Evolutionary conservation across 306 rosid species (phyloP).

Genomic region (Spatholobus suberectus): DNA sequence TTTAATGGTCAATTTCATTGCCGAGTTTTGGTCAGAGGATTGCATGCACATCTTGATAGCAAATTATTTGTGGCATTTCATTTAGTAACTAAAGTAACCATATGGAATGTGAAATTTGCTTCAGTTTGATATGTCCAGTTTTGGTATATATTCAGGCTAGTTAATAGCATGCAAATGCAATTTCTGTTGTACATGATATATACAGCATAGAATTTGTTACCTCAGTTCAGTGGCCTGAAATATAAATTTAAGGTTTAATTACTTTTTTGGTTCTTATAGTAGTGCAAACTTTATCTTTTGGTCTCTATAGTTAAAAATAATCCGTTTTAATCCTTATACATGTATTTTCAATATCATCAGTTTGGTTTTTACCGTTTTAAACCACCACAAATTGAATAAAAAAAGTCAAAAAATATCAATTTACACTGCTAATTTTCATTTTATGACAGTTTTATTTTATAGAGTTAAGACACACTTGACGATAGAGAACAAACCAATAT

Average conservation of each 20-base stretch:
- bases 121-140: neutral
- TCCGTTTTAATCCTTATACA: too few relatives aligned
- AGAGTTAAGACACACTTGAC: too few relatives aligned
- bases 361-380: too few relatives aligned
- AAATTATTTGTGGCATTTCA: neutral
- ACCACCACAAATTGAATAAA: too few relatives aligned
- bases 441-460: too few relatives aligned
- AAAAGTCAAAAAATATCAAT: too few relatives aligned
- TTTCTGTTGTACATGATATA: neutral
- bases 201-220: neutral
- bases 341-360: too few relatives aligned
- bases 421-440: too few relatives aligned
- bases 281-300: too few relatives aligned
- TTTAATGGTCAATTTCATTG: neutral
- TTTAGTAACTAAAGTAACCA: neutral
- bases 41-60: neutral
- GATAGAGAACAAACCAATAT: too few relatives aligned
- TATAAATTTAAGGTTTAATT: neutral
- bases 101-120: neutral
- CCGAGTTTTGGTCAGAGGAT: neutral
- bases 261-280: too few relatives aligned
- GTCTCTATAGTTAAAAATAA: too few relatives aligned
- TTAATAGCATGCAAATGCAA: neutral
- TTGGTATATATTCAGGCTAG: neutral
- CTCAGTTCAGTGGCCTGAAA: slow-evolving; percentile 8